Percentiles rank a stretch among this genome's conserved stretches.
Evolutionary conservation across 116 monocot species (phyloP).

Genomic region (Papilionanthe hybrid): DNA sequence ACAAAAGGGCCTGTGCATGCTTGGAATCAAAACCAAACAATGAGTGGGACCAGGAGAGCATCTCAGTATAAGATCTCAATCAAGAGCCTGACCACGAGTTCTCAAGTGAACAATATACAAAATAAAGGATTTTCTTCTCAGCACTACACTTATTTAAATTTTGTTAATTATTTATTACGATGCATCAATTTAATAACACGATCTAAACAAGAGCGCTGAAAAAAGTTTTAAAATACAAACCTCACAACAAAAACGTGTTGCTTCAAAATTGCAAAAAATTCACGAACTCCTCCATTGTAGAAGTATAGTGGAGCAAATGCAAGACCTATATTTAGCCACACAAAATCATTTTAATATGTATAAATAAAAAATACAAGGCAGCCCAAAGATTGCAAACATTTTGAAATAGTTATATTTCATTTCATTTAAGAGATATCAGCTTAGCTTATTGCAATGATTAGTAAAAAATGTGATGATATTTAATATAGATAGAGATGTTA

Average conservation of each 20-base stretch:
- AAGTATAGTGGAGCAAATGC: conserved; percentile 95
- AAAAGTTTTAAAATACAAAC: conserved; percentile 29
- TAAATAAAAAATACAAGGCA: background rate
- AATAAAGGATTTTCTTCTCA: background rate
- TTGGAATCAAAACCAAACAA: no score
- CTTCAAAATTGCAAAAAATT: conserved; percentile 79
- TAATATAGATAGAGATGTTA: background rate
- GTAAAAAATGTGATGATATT: background rate
- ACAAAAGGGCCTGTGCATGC: no score
- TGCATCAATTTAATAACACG: background rate
- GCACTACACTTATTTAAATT: background rate
- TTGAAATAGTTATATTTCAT: background rate
- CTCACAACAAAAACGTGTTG: conserved; percentile 87
- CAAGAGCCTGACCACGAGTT: background rate
- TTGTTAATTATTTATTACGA: background rate
- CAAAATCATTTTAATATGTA: background rate
- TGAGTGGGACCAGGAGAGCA: no score
- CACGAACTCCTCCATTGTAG: conserved; percentile 93
- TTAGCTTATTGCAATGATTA: background rate
- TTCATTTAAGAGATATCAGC: background rate
- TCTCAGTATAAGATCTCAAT: no score
- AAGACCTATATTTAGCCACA: conserved; percentile 44
- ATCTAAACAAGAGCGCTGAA: background rate
- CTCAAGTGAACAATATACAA: background rate
- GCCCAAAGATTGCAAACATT: background rate